phyloP scores from a whole-genome alignment of 2,329 filamentous ascomycete species.

The Pestalotiopsis sp. region DNA sequence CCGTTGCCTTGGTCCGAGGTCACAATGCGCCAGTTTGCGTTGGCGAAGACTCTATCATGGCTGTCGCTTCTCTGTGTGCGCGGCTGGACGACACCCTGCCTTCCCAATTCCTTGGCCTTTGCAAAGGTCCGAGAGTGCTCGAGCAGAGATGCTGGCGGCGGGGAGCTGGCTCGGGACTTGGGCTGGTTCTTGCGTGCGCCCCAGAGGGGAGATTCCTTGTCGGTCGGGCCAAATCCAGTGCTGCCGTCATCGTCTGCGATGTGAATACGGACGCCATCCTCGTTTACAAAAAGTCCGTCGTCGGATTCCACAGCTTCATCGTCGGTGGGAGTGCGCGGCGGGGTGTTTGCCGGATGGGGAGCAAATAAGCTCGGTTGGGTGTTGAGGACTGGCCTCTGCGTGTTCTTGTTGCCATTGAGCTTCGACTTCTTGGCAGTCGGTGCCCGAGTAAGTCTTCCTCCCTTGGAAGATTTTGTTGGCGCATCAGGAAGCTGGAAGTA shows the following conservation, averaged over 20 bases:
- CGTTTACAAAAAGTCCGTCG: slow-evolving; percentile 54
- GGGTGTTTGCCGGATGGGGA: slow-evolving; percentile 49
- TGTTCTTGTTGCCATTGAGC: slow-evolving; percentile 19
- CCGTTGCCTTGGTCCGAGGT: slow-evolving; percentile 90
- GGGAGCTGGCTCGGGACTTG: slow-evolving; percentile 69
- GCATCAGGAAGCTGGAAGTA: slow-evolving; percentile 74
- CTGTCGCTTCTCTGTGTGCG: slow-evolving; percentile 57
- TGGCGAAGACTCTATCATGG: slow-evolving; percentile 70
- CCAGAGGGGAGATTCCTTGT: slow-evolving; percentile 77
- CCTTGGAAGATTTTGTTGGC: slow-evolving; percentile 33
- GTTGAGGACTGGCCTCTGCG: slow-evolving; percentile 28
- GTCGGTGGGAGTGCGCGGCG: slow-evolving; percentile 54
- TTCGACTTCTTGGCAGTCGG: slow-evolving; percentile 27
- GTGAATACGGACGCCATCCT: slow-evolving; percentile 58
- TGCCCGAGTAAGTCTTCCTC: slow-evolving; percentile 25
- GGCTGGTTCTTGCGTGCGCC: slow-evolving; percentile 76
- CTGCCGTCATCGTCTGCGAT: slow-evolving; percentile 33
- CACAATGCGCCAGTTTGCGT: slow-evolving; percentile 80
- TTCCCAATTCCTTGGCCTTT: slow-evolving; percentile 58
- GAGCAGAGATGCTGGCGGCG: slow-evolving; percentile 74
- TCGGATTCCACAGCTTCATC: slow-evolving; percentile 38
- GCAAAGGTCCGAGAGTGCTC: slow-evolving; percentile 61
- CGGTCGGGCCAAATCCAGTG: slow-evolving; percentile 61
- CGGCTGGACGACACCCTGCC: slow-evolving; percentile 59
- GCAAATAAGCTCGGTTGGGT: slow-evolving; percentile 55